Evolutionary conservation across 306 rosid species (phyloP).

Genomic region (Mimosa pudica): DNA sequence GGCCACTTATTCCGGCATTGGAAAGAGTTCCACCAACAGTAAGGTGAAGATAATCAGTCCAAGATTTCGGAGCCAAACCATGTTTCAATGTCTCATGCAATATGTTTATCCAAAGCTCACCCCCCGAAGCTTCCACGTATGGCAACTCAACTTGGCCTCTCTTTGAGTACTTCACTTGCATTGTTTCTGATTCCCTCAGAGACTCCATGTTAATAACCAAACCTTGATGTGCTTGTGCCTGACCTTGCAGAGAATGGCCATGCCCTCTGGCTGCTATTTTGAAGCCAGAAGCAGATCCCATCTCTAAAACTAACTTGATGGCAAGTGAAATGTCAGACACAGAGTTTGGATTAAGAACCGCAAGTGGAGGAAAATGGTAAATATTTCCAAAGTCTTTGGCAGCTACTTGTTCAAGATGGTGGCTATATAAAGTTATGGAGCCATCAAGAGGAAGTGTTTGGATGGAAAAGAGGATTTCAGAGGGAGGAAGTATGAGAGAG

Average conservation of each 20-base stretch:
- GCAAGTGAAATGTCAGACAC: slow-evolving; percentile 69
- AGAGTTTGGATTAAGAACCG: slow-evolving; percentile 74
- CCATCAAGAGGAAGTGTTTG: slow-evolving; percentile 71
- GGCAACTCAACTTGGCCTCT: slow-evolving; percentile 39
- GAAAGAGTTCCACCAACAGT: slow-evolving; percentile 97
- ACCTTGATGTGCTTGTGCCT: slow-evolving; percentile 78
- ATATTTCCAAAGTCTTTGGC: slow-evolving; percentile 86
- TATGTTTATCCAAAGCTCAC: slow-evolving; percentile 92
- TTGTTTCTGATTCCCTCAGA: slow-evolving; percentile 44
- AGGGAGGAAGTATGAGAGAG: slow-evolving; percentile 41
- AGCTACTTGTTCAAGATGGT: slow-evolving; percentile 23
- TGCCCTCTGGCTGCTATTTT: slow-evolving; percentile 95
- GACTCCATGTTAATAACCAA: slow-evolving; percentile 84
- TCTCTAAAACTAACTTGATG: slow-evolving; percentile 53
- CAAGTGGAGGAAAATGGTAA: slow-evolving; percentile 67
- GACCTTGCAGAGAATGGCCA: slow-evolving; percentile 88
- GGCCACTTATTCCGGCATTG: slow-evolving; percentile 94
- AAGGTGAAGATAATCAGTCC: slow-evolving; percentile 97
- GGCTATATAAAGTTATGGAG: slow-evolving; percentile 47
- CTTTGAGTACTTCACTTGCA: slow-evolving; percentile 49
- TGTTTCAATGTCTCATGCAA: slow-evolving; percentile 78
- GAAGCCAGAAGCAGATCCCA: slow-evolving; percentile 59
- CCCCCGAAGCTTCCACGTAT: slow-evolving; percentile 86
- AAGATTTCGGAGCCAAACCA: slow-evolving; percentile 92
- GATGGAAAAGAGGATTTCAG: slow-evolving; percentile 44